Evolutionary conservation across 2,329 filamentous ascomycete genomes (phyloP), one percentile per base, ranked within the genome.

Genomic region (Elsinoe fawcettii): DNA sequence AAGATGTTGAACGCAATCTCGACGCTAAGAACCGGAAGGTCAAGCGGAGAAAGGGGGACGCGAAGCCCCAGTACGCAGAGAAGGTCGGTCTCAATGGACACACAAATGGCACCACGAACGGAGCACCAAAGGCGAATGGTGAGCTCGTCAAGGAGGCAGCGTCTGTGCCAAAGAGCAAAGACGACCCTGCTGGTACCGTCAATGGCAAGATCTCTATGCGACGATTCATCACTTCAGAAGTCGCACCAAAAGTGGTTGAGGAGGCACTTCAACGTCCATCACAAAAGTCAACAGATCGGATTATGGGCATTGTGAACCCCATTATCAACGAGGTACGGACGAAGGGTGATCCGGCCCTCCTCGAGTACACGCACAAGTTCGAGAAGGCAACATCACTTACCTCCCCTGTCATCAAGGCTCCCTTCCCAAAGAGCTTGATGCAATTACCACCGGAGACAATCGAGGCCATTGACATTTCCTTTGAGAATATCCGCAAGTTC

Each of bases 281-380:
- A 0, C 93, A 99, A 69, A 90, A 87, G 70, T 96, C 92, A 1
- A 90, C 89, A n/a, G 92, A 97, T 20, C 83, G 88, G 59, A 96
- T 99, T 63, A 85, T 97, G 75, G 85, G 85, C 62, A 92, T 97
- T 55, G 89, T 96, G 59, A 84, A 82, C 34, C 93, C 93, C 1
- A 99, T 99, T 65, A 90, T 99, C 67, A 84, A 92, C 58, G 88
- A 91, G 49, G 87, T 99, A 57, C 87, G 85, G 57, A 79, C 82
- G 43, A 83, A 88, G 32, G 93, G 93, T 55, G 93, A 99, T 73
- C 86, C 86, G 66, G 91, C 90, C 2, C 79, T 99, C 22, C 80
- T 99, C 44, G 86, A 88, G 53, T 97, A 96, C 72, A 97, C 93
- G 1, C 91, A 96, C 80, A 96, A 95, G 72, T 99, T 99, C 65